phyloP scores from a whole-genome alignment of 495 filamentous ascomycete genomes.

The Hyphodiscus hymeniophilus region DNA sequence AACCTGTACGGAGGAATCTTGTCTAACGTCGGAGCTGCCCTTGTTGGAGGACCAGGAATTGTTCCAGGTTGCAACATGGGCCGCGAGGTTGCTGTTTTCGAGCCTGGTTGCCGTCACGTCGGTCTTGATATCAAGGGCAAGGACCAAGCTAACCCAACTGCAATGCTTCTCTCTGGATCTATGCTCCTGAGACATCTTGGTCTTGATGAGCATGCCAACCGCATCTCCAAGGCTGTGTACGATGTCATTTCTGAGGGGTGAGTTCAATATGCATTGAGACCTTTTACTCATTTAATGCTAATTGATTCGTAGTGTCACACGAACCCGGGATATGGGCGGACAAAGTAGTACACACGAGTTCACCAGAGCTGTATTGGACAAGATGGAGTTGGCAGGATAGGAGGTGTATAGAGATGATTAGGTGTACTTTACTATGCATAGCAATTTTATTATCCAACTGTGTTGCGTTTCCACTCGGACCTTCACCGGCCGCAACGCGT shows the following conservation, averaged over 20 bases:
- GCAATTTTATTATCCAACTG: background rate
- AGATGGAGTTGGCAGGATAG: conserved; percentile 63
- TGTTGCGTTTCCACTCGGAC: background rate
- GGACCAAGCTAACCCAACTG: conserved; percentile 97
- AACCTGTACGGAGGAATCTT: conserved; percentile 98
- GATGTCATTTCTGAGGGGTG: conserved; percentile 92
- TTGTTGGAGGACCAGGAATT: conserved; percentile 96
- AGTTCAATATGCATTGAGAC: no score
- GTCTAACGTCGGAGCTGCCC: conserved; percentile 95
- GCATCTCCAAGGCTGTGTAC: conserved; percentile 95
- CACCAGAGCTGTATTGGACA: conserved; percentile 81
- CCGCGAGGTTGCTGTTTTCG: conserved; percentile 94
- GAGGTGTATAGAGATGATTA: conserved; percentile 17
- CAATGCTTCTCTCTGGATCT: conserved; percentile 84
- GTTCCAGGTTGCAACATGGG: conserved; percentile 99
- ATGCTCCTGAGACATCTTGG: conserved; percentile 97
- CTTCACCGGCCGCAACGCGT: no score
- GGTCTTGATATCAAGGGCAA: conserved; percentile 99
- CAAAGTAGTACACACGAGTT: conserved; percentile 85
- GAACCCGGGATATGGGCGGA: conserved; percentile 94
- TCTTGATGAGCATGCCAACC: conserved; percentile 93
- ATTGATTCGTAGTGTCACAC: conserved; percentile 51
- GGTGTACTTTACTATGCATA: conserved; percentile 23
- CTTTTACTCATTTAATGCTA: conserved; percentile 2
- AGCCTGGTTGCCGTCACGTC: conserved; percentile 97